Conservation (phyloP, 345 rosid genomes). For the Salix caprea region DNA sequence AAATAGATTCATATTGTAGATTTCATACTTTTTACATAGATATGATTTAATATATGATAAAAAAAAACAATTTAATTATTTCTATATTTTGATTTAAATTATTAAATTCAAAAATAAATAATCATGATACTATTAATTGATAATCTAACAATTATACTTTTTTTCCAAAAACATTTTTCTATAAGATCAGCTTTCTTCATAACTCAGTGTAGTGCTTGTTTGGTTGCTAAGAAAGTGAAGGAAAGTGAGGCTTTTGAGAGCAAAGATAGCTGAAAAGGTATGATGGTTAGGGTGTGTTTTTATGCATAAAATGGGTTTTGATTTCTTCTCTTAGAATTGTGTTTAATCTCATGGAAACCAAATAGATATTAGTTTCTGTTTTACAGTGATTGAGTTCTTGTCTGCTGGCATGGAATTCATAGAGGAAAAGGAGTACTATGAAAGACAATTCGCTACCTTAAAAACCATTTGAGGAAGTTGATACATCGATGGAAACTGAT, state of each 20-base stretch:
- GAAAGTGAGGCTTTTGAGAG: neutral
- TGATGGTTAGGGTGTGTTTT: neutral
- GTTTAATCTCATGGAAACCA: neutral
- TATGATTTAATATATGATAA: too few species aligned
- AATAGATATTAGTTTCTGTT: neutral
- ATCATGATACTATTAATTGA: too few species aligned
- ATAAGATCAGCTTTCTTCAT: too few species aligned
- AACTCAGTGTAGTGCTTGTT: neutral
- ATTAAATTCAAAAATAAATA: too few species aligned
- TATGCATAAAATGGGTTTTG: neutral
- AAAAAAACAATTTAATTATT: too few species aligned
- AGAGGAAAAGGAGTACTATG: constrained; percentile 73
- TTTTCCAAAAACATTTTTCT: too few species aligned
- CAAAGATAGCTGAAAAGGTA: neutral
- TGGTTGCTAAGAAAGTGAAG: neutral
- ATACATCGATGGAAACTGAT: constrained; percentile 32
- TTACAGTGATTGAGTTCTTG: neutral
- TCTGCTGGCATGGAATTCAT: neutral
- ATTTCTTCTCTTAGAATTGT: neutral
- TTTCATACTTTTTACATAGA: too few species aligned
- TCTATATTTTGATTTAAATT: too few species aligned
- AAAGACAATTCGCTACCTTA: constrained; percentile 62
- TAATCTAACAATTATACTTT: too few species aligned
- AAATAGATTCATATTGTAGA: too few species aligned
- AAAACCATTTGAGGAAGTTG: constrained; percentile 75